Conservation (phyloP, 306 rosid species). For the Boehmeria nivea region DNA sequence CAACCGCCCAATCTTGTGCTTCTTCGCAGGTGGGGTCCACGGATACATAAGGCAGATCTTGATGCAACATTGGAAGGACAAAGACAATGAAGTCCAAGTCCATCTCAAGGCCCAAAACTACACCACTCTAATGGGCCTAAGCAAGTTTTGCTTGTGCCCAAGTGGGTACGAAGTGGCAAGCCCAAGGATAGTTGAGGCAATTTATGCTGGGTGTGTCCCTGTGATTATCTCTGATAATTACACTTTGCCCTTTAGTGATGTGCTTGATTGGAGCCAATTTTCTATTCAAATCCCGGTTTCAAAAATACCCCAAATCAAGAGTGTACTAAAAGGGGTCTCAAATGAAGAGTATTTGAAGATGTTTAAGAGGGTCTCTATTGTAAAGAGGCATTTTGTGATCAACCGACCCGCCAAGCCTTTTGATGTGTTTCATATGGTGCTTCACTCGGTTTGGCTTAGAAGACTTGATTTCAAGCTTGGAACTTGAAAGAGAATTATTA, state of each 20-base stretch:
- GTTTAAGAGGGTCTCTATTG: conserved; percentile 37
- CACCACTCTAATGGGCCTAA: conserved; percentile 45
- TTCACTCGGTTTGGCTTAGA: conserved; percentile 73
- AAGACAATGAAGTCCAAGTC: conserved; percentile 53
- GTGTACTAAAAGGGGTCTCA: conserved; percentile 37
- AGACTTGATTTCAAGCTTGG: conserved; percentile 36
- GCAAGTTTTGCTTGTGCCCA: conserved; percentile 76
- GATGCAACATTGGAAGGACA: conserved; percentile 56
- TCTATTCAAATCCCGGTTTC: conserved; percentile 45
- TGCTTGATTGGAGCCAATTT: conserved; percentile 63
- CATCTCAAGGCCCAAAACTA: conserved; percentile 45
- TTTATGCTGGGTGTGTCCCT: conserved; percentile 63
- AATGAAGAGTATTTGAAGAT: conserved; percentile 36
- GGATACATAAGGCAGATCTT: conserved; percentile 45
- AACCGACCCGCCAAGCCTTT: conserved; percentile 61
- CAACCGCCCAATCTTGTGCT: conserved; percentile 41
- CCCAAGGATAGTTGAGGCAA: conserved; percentile 74
- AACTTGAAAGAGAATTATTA: not conserved
- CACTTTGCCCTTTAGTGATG: conserved; percentile 66
- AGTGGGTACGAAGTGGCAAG: conserved; percentile 85
- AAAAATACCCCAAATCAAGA: conserved; percentile 50
- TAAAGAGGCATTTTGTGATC: conserved; percentile 50
- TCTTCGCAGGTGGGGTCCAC: conserved; percentile 67
- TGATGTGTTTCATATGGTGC: conserved; percentile 67
- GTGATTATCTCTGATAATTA: conserved; percentile 55